Conservation (phyloP, 2,329 filamentous ascomycete species). For the Daldinia sp. region DNA sequence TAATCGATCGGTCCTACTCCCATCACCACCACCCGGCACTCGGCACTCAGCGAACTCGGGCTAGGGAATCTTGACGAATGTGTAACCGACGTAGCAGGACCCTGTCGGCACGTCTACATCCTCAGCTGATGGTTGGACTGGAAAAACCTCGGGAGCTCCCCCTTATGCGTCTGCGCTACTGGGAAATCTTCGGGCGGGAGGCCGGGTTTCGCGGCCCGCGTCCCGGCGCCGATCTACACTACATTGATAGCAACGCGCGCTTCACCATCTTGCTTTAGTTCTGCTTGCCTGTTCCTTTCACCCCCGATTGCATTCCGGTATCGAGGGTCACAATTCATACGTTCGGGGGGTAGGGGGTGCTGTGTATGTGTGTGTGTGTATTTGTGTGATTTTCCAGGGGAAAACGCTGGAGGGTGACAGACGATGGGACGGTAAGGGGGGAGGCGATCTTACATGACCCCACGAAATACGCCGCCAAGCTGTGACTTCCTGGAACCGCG, state of each 20-base stretch:
- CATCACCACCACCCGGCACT: neutral
- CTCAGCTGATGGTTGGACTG: conserved; percentile 32
- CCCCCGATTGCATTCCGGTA: conserved; percentile 33
- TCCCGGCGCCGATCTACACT: conserved; percentile 41
- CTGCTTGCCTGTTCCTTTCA: neutral
- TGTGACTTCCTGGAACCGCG: conserved; percentile 10
- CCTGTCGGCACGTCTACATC: conserved; percentile 9
- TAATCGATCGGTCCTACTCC: conserved; percentile 1
- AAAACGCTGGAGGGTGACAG: conserved; percentile 25
- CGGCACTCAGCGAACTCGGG: neutral
- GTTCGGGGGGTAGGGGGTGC: neutral
- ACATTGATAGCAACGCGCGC: conserved; percentile 22
- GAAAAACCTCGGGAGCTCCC: conserved; percentile 40
- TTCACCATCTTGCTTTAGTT: conserved; percentile 19
- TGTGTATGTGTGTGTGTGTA: neutral
- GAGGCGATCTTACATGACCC: conserved; percentile 25
- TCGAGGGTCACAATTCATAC: conserved; percentile 40
- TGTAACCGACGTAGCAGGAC: conserved; percentile 10
- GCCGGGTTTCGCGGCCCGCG: conserved; percentile 32
- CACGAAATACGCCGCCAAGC: conserved; percentile 35
- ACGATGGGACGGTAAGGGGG: conserved; percentile 23
- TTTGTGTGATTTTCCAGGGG: neutral
- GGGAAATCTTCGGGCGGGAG: conserved; percentile 36
- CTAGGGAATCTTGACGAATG: neutral
- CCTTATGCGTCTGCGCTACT: conserved; percentile 30